Evolutionary conservation across 2,329 filamentous ascomycete genomes (phyloP).

Genomic region (Monilinia laxa): DNA sequence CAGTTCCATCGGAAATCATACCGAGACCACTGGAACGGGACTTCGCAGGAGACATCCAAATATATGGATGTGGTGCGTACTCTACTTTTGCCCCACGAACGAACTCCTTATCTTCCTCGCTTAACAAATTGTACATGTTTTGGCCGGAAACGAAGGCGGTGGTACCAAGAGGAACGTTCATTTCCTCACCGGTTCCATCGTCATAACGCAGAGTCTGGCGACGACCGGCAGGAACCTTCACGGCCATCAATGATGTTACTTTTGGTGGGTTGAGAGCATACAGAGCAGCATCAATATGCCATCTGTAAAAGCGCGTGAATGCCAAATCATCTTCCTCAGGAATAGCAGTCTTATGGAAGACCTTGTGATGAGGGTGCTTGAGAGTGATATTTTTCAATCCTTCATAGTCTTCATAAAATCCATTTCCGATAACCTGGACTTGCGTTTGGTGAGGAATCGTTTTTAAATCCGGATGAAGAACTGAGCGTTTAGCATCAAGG

Average conservation of each 20-base stretch:
- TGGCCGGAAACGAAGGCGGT: constrained; percentile 74
- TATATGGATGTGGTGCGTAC: constrained; percentile 77
- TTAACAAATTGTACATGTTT: constrained; percentile 67
- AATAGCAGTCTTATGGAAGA: constrained; percentile 68
- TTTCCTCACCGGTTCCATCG: constrained; percentile 64
- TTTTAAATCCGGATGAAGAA: constrained; percentile 75
- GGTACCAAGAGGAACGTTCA: constrained; percentile 70
- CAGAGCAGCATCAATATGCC: constrained; percentile 78
- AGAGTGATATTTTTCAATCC: constrained; percentile 67
- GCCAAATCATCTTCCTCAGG: constrained; percentile 60
- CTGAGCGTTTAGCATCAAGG: constrained; percentile 60
- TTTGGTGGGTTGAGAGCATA: constrained; percentile 74
- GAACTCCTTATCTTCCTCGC: constrained; percentile 64
- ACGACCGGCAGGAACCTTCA: constrained; percentile 67
- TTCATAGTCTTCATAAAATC: constrained; percentile 66
- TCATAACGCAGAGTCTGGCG: constrained; percentile 70
- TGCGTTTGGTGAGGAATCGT: constrained; percentile 78
- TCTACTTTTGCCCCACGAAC: constrained; percentile 66
- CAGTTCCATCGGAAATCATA: constrained; percentile 64
- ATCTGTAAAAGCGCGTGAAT: constrained; percentile 66
- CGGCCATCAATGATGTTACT: constrained; percentile 71
- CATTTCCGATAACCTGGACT: constrained; percentile 78
- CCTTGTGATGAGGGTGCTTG: constrained; percentile 73
- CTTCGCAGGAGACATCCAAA: constrained; percentile 74
- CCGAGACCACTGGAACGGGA: constrained; percentile 69